Evolutionary conservation across 208 protist genomes (phyloP).

Genomic region (Trypanosoma brucei): DNA sequence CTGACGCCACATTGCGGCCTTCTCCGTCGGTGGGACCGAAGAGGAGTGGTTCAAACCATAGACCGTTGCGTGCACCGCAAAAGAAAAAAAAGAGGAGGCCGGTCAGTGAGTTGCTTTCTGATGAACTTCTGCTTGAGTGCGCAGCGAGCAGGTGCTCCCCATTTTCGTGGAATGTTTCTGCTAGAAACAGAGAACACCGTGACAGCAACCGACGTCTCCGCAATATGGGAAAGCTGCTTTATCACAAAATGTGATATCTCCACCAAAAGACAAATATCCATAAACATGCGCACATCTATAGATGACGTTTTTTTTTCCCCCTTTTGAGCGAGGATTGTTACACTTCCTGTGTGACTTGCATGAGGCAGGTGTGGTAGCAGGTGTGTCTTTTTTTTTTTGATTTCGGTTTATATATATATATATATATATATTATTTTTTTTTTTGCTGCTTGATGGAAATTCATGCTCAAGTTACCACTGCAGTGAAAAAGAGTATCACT

Average conservation of each 20-base stretch:
- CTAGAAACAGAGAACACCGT: conserved; percentile 23
- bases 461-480: neutral
- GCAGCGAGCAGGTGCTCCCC: conserved; percentile 28
- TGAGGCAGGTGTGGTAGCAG: too few species aligned
- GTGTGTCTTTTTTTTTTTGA: too few species aligned
- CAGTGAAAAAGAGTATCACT: neutral
- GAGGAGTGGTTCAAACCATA: too few species aligned
- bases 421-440: conserved; percentile 4
- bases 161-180: conserved; percentile 21
- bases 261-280: neutral
- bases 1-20: too few species aligned
- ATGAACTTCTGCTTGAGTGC: conserved; percentile 52
- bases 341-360: too few species aligned
- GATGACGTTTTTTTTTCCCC: conserved; percentile 5
- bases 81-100: conserved; percentile 1
- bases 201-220: conserved; percentile 42
- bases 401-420: too few species aligned
- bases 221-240: conserved; percentile 37
- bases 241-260: conserved; percentile 23
- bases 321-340: conserved; percentile 4
- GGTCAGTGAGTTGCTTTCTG: conserved; percentile 1
- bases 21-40: too few species aligned
- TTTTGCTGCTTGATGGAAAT: neutral
- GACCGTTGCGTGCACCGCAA: neutral
- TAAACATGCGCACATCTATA: conserved; percentile 11